These are phyloP conservation scores for Fusarium buharicum DNA, from an alignment of 2,329 filamentous ascomycete genomes.

Conservation along the genomic window DNA sequence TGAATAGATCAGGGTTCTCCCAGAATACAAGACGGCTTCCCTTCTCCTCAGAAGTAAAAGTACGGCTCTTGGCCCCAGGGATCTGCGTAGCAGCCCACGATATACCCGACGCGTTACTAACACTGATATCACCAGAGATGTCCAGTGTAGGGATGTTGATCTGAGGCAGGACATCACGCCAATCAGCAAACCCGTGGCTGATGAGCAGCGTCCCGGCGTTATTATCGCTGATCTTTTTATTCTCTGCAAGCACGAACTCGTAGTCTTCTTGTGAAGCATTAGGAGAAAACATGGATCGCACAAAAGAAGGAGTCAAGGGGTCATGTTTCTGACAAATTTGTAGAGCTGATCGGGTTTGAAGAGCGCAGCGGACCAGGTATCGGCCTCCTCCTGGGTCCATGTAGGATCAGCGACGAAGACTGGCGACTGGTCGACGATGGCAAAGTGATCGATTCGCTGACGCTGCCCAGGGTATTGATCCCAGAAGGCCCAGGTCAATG, in stretches of 20 bases:
- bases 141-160: slow-evolving; percentile 47
- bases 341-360: slow-evolving; percentile 35
- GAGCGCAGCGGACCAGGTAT: slow-evolving; percentile 31
- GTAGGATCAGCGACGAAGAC: slow-evolving; percentile 42
- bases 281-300: slow-evolving; percentile 42
- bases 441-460: slow-evolving; percentile 41
- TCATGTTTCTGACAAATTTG: slow-evolving; percentile 33
- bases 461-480: slow-evolving; percentile 45
- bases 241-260: slow-evolving; percentile 42
- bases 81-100: slow-evolving; percentile 47
- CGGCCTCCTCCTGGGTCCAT: slow-evolving; percentile 43
- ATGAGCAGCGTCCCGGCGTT: slow-evolving; percentile 43
- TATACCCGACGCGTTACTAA: slow-evolving; percentile 18
- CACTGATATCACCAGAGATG: slow-evolving; percentile 35
- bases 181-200: slow-evolving; percentile 37
- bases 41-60: slow-evolving; percentile 48
- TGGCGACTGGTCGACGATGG: slow-evolving; percentile 47
- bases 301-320: slow-evolving; percentile 27
- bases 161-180: slow-evolving; percentile 9
- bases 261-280: slow-evolving; percentile 38
- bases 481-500: slow-evolving; percentile 49
- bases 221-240: slow-evolving; percentile 43
- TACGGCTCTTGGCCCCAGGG: slow-evolving; percentile 36
- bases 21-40: slow-evolving; percentile 50
- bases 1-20: slow-evolving; percentile 50